Evolutionary conservation across 805 yeast species (phyloP).

Genomic region (Candida tammaniensis): DNA sequence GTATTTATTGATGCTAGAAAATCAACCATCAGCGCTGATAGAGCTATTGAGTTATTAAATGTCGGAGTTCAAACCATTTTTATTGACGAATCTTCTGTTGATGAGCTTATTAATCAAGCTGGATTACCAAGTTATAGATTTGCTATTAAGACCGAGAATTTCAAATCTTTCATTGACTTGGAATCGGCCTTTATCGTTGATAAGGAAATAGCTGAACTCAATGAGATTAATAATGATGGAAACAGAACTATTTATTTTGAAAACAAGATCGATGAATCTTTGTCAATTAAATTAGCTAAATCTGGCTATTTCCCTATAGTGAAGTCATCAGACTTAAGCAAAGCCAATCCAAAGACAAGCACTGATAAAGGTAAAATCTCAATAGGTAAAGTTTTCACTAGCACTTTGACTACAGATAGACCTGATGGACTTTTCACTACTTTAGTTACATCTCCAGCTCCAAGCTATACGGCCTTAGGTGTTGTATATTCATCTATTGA

Average conservation of each 20-base stretch:
- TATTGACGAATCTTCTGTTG: slow-evolving; percentile 27
- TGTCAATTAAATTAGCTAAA: slow-evolving; percentile 25
- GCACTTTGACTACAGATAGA: slow-evolving; percentile 73
- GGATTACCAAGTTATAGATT: slow-evolving; percentile 56
- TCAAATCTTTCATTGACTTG: slow-evolving; percentile 7
- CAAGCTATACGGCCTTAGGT: slow-evolving; percentile 58
- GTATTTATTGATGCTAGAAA: slow-evolving; percentile 30
- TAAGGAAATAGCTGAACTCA: slow-evolving; percentile 14
- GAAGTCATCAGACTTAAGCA: slow-evolving; percentile 27
- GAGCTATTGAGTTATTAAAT: slow-evolving; percentile 52
- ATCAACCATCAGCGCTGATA: slow-evolving; percentile 37
- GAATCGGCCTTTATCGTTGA: slow-evolving; percentile 20
- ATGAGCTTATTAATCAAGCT: slow-evolving; percentile 29
- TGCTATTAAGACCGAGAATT: slow-evolving; percentile 20
- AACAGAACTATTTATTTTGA: slow-evolving; percentile 28
- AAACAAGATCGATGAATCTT: slow-evolving; percentile 16
- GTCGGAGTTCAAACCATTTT: slow-evolving; percentile 54
- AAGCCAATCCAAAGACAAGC: too few relatives aligned
- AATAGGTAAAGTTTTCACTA: slow-evolving; percentile 44
- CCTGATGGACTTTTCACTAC: slow-evolving; percentile 84
- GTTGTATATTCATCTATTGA: slow-evolving; percentile 85
- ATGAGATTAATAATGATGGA: slow-evolving; percentile 22
- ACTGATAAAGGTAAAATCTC: slow-evolving; percentile 24
- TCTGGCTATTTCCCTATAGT: slow-evolving; percentile 32
- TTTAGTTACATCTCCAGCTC: slow-evolving; percentile 70